Conservation (phyloP, 805 yeast genomes). For the Metschnikowia continentalis region DNA sequence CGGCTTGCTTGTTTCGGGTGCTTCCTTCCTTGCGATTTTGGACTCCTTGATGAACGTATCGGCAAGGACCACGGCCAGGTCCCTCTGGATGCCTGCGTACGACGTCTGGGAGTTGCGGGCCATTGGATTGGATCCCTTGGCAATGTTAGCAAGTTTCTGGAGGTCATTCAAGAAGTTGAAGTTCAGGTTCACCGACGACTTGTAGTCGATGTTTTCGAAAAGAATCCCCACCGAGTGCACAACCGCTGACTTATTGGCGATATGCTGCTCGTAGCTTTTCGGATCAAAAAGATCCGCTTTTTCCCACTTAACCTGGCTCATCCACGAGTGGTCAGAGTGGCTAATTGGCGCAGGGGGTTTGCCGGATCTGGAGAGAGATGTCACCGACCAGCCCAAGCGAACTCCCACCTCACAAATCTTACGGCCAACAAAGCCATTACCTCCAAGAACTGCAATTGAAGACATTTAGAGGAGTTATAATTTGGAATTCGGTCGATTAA, state of each 20-base stretch:
- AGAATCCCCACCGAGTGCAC: constrained; percentile 82
- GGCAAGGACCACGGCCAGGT: constrained; percentile 64
- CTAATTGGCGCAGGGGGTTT: constrained; percentile 35
- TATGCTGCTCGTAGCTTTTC: constrained; percentile 44
- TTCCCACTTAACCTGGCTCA: constrained; percentile 58
- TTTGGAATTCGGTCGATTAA: no score
- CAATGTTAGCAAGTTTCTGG: constrained; percentile 24
- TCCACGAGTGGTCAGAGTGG: constrained; percentile 38
- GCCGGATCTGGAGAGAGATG: constrained; percentile 68
- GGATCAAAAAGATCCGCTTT: constrained; percentile 68
- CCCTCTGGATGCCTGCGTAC: constrained; percentile 63
- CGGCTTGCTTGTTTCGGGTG: constrained; percentile 16
- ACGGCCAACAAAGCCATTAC: constrained; percentile 76
- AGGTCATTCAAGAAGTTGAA: constrained; percentile 31
- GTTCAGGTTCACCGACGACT: constrained; percentile 45
- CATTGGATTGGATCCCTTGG: constrained; percentile 64
- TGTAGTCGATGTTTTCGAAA: constrained; percentile 66
- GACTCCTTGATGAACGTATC: constrained; percentile 38
- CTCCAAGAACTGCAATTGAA: constrained; percentile 71
- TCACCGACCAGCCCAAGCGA: constrained; percentile 57
- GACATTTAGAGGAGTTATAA: constrained; percentile 10
- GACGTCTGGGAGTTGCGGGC: constrained; percentile 40
- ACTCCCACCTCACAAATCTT: constrained; percentile 67
- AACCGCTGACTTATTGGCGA: constrained; percentile 56
- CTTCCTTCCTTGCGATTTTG: neutral